A percentile compares a stretch with the other conserved stretches of the same genome.
These are phyloP conservation scores for Papiliotrema laurentii DNA, from an alignment of 1,284 basidiomycete species.

Conservation along the genomic window DNA sequence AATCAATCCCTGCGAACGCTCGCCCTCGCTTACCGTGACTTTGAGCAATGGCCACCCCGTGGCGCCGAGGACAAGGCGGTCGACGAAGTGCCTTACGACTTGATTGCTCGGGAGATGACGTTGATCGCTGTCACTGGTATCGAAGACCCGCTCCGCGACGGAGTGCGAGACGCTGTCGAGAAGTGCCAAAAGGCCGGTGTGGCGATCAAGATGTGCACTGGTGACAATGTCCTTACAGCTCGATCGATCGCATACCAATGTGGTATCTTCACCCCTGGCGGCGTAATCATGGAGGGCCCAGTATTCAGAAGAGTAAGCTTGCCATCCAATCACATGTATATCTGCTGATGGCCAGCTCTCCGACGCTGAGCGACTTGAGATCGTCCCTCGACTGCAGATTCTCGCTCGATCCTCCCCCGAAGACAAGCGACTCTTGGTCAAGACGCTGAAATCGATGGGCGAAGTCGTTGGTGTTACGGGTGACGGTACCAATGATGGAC, in stretches of 20 bases:
- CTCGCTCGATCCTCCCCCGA: constrained; percentile 93
- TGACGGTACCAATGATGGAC: constrained; percentile 97
- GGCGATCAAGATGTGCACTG: constrained; percentile 98
- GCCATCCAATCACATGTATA: neutral
- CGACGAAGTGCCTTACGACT: constrained; percentile 63
- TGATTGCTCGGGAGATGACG: constrained; percentile 68
- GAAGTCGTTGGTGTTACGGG: constrained; percentile 97
- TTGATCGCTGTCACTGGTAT: constrained; percentile 88
- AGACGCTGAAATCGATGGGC: constrained; percentile 78
- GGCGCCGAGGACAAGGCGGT: constrained; percentile 50
- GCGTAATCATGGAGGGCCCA: constrained; percentile 96
- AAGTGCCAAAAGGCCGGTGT: constrained; percentile 87
- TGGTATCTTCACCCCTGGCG: constrained; percentile 86
- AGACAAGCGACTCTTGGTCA: constrained; percentile 91
- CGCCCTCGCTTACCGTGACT: constrained; percentile 86
- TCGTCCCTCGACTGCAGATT: constrained; percentile 57
- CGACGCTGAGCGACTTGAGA: constrained; percentile 51
- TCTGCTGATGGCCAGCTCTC: constrained; percentile 31
- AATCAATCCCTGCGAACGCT: constrained; percentile 92
- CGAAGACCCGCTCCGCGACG: constrained; percentile 88
- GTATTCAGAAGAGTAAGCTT: constrained; percentile 52
- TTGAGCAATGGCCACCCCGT: constrained; percentile 77
- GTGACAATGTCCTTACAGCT: constrained; percentile 87
- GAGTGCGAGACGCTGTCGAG: constrained; percentile 81
- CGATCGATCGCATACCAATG: constrained; percentile 92